These are phyloP conservation scores for Penicillium fuscoglaucum DNA, from an alignment of 2,329 filamentous ascomycete genomes.

Conservation along the genomic window DNA sequence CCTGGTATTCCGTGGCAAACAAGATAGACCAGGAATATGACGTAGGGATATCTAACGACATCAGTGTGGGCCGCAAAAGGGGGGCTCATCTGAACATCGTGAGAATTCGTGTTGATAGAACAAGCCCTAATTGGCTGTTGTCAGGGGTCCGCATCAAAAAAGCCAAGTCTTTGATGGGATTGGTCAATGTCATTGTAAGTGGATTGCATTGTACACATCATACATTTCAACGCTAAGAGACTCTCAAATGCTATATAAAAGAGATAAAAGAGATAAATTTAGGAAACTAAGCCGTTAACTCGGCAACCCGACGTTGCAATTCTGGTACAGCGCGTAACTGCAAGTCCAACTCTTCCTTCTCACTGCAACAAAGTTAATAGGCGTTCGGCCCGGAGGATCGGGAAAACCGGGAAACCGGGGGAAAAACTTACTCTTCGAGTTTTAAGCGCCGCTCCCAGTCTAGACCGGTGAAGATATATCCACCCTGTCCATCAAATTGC, in stretches of 20 bases:
- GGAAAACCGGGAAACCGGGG: neutral
- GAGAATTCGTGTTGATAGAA: neutral
- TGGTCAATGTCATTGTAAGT: slow-evolving; percentile 7
- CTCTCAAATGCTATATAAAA: neutral
- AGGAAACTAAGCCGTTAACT: slow-evolving; percentile 58
- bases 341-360: slow-evolving; percentile 90
- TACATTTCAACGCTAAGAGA: slow-evolving; percentile 4
- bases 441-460: slow-evolving; percentile 83
- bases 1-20: slow-evolving; percentile 4
- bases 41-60: slow-evolving; percentile 6
- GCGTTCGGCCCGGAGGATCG: neutral
- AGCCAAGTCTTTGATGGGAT: neutral
- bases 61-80: slow-evolving; percentile 8
- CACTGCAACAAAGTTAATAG: slow-evolving; percentile 47
- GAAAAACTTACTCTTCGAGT: slow-evolving; percentile 70
- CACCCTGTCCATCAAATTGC: slow-evolving; percentile 93
- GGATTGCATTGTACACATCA: slow-evolving; percentile 12
- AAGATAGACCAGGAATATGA: slow-evolving; percentile 6
- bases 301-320: slow-evolving; percentile 78
- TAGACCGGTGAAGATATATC: slow-evolving; percentile 83
- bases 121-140: neutral
- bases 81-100: slow-evolving; percentile 1
- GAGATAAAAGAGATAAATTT: neutral
- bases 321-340: slow-evolving; percentile 83
- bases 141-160: neutral